A percentile compares a stretch with the other conserved stretches of the same genome.
Conservation (phyloP, 306 rosid genomes). For the Citrullus mucosospermus region DNA sequence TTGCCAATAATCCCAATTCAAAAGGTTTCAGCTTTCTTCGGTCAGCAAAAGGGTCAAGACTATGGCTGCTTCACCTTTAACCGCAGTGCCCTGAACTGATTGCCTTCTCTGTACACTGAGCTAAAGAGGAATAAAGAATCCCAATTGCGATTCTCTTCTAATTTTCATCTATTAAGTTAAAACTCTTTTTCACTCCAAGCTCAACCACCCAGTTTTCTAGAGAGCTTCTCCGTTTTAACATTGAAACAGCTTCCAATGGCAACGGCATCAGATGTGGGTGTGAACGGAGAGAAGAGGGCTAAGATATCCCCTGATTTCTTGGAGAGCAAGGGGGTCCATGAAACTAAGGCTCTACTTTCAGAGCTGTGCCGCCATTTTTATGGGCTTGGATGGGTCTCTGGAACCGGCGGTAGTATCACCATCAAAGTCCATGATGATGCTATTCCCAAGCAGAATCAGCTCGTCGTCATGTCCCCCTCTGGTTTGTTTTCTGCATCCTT, state of each 20-base stretch:
- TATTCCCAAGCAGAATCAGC: slow-evolving; percentile 61
- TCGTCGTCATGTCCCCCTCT: slow-evolving; percentile 72
- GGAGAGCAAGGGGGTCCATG: slow-evolving; percentile 51
- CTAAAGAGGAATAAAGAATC: neutral
- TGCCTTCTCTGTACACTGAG: neutral
- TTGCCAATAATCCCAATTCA: neutral
- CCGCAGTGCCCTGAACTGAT: neutral
- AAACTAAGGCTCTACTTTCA: slow-evolving; percentile 55
- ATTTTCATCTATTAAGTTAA: neutral
- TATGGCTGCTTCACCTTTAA: neutral
- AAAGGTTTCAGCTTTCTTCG: neutral
- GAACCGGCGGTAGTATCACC: slow-evolving; percentile 92
- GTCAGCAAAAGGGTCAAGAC: neutral
- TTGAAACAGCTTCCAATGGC: neutral
- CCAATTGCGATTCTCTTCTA: neutral
- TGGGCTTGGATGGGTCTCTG: slow-evolving; percentile 83
- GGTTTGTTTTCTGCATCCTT: slow-evolving; percentile 24
- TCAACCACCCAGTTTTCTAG: neutral
- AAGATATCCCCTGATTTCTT: slow-evolving; percentile 54
- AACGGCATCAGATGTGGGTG: slow-evolving; percentile 12
- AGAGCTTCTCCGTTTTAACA: neutral
- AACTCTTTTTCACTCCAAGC: neutral
- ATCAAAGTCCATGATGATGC: slow-evolving; percentile 73
- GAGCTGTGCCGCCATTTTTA: slow-evolving; percentile 93
- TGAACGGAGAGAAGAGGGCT: slow-evolving; percentile 35